phyloP scores from a whole-genome alignment of 805 yeast species.

The Starmerella kuoi region DNA sequence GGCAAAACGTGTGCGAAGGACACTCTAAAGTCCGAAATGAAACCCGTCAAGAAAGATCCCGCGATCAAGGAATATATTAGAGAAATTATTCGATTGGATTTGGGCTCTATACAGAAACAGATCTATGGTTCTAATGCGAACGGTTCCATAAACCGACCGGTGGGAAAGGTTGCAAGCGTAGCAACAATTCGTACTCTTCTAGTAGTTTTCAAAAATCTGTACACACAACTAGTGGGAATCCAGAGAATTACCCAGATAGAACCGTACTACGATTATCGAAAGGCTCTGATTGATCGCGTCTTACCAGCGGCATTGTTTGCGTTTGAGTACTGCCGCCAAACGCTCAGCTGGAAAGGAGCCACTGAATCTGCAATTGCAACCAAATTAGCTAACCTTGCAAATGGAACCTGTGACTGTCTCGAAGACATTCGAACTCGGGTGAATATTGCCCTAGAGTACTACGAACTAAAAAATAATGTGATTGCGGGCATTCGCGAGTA shows the following conservation, averaged over 20 bases:
- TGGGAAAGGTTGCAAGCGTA: slow-evolving; percentile 6
- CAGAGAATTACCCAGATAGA: background rate
- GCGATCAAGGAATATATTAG: background rate
- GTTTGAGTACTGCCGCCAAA: slow-evolving; percentile 8
- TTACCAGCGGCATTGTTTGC: slow-evolving; percentile 5
- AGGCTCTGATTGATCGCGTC: slow-evolving; percentile 1
- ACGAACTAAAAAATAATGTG: slow-evolving; percentile 7
- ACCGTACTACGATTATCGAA: slow-evolving; percentile 3
- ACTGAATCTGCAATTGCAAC: slow-evolving; percentile 11
- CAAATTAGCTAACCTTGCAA: slow-evolving; percentile 9
- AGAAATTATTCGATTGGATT: slow-evolving; percentile 5
- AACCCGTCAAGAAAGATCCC: background rate
- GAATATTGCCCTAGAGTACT: slow-evolving; percentile 6
- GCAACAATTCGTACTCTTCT: slow-evolving; percentile 10
- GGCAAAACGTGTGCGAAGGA: too few relatives aligned
- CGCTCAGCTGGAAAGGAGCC: slow-evolving; percentile 8
- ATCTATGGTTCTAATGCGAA: background rate
- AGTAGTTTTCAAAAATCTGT: slow-evolving; percentile 3
- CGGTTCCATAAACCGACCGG: background rate
- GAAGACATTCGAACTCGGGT: slow-evolving; percentile 5
- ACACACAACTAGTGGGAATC: background rate
- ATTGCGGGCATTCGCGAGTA: slow-evolving; percentile 7
- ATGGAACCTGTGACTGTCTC: slow-evolving; percentile 2
- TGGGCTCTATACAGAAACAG: background rate
- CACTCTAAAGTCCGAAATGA: too few relatives aligned